Base-by-base conservation (phyloP, 176 grass and related monocot species). In the Paspalum notatum region DNA sequence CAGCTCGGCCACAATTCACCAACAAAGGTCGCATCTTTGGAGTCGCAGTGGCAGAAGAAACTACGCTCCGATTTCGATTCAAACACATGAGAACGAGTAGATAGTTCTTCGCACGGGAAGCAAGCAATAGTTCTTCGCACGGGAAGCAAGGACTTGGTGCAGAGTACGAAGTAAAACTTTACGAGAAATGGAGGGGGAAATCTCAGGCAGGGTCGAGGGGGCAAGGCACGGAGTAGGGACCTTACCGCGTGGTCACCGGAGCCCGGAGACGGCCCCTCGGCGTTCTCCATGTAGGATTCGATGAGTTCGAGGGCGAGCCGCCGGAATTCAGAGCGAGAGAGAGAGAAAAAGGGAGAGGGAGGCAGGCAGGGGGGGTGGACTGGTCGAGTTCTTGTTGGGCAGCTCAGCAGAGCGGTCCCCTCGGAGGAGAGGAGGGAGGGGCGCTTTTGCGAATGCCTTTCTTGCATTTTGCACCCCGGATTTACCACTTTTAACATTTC, bases 231-330 rank as follows among this genome's bases (percentile, higher is more conserved):
- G 50, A 2, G 1, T 1, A 9, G 61, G 51, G 44, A 78, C 14
- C 73, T 86, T 42, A 90, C 88, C 83, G 51, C 7, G 9, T 4
- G 83, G 16, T 78, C 73, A 27, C 12, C 78, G 72, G 78, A 11
- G 49, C 24, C 78, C 66, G 59, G 72, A 2, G 72, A 44, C 42
- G 66, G 41, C 5, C 78, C 72, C 8, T 47, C 65, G 57, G 72
- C 27, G 49, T 14, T 76, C 27, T 85, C 78, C 87, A 90, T 90
- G 49, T 5, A 26, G 83, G 83, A 72, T 11, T 77, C 83, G 82
- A 66, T 81, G 77, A 62, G 24, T 46, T 62, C 45, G 42, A 83
- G 80, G 42, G 51, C 47, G 68, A 64, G 25, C 41, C 27, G 14
- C 0, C 16, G 47, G 46, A 62, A 89, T 62, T 74, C 68, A 14